phyloP scores from a whole-genome alignment of 2,329 filamentous ascomycete genomes.

The Exophiala aquamarina region DNA sequence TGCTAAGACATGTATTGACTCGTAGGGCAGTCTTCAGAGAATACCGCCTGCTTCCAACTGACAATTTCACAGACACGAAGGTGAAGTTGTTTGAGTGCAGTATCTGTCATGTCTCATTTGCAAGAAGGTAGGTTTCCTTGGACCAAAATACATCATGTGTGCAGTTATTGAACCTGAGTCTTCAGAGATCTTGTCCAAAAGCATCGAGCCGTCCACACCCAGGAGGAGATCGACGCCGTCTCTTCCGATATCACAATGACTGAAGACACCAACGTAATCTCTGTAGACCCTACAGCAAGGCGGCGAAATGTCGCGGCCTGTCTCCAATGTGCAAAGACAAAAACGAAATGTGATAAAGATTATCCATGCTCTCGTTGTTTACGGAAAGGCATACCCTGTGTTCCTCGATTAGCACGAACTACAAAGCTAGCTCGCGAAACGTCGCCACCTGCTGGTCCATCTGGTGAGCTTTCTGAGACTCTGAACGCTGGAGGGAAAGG shows the following conservation, averaged over 20 bases:
- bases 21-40: too few relatives aligned
- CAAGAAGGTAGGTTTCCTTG: not conserved
- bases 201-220: not conserved
- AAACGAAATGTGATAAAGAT: conserved; percentile 8
- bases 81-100: not conserved
- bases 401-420: not conserved
- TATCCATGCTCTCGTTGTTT: conserved; percentile 1
- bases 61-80: conserved; percentile 7
- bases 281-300: not conserved
- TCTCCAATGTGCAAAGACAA: conserved; percentile 2
- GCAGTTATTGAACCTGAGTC: not conserved
- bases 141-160: not conserved
- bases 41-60: too few relatives aligned
- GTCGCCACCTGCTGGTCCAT: not conserved
- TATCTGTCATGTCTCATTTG: not conserved
- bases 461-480: not conserved
- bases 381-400: not conserved
- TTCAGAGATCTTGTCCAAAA: not conserved
- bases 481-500: not conserved
- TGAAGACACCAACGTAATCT: not conserved
- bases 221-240: not conserved
- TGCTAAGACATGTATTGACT: too few relatives aligned
- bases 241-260: too few relatives aligned
- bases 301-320: conserved; percentile 1
- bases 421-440: not conserved